phyloP scores from a whole-genome alignment of 441 rosid genomes.

The Macaranga tanarius region DNA sequence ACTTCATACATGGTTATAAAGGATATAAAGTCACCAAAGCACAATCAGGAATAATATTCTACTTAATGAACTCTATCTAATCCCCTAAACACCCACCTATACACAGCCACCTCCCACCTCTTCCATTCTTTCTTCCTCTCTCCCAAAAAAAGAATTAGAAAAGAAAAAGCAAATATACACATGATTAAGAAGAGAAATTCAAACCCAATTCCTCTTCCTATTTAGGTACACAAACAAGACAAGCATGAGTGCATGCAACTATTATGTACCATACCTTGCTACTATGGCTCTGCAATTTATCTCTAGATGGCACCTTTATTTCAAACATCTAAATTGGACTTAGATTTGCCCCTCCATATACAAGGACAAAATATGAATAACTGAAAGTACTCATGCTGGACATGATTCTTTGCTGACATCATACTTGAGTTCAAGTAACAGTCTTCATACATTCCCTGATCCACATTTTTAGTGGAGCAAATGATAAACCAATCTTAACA shows the following conservation, averaged over 20 bases:
- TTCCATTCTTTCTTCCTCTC: too few species aligned
- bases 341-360: background rate
- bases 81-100: background rate
- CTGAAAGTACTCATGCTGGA: background rate
- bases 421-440: background rate
- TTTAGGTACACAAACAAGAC: too few species aligned
- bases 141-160: too few species aligned
- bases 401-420: background rate
- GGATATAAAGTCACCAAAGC: constrained; percentile 12
- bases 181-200: too few species aligned
- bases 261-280: background rate
- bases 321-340: background rate
- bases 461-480: background rate
- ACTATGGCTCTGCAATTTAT: background rate
- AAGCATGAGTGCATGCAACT: background rate
- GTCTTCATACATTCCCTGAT: background rate
- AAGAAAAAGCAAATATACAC: too few species aligned
- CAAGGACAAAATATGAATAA: background rate
- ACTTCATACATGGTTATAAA: background rate
- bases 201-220: background rate
- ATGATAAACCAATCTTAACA: background rate
- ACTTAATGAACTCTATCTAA: background rate
- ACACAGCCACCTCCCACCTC: too few species aligned
- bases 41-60: constrained; percentile 3
- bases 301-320: background rate